Base-by-base conservation (phyloP, 2,329 filamentous ascomycete genomes). In the Myriosclerotinia duriaeana region DNA sequence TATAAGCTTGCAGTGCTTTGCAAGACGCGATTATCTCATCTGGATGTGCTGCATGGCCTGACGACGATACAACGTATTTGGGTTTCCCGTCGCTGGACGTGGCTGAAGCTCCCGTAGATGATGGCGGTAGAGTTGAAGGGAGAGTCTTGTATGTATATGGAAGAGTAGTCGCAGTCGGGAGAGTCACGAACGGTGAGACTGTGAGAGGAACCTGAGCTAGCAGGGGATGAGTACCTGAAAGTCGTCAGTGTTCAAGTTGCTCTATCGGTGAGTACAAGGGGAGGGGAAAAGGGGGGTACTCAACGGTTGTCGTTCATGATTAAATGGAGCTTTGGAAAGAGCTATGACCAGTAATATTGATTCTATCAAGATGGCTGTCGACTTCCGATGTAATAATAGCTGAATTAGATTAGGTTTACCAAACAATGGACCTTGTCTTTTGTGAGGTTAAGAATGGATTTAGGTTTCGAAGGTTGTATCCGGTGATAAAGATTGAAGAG, bases 111-210 rank as follows among this genome's bases (percentile, higher is more conserved):
- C 84, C 83, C 9, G 87, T 85, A 44, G 87, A 83, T 1, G 91
- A 90, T 1, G 87, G 87, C 0, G 95, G 94, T 0, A 98, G 86
- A 2, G 92, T 90, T 0, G 92, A 94, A 0, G 94, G 92, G 76
- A 98, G 89, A 14, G 88, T 85, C 77, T 93, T 94, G 84, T 97
- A 98, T 72, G 92, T 96, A 81, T 98, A 98, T 34, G 95, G 94
- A 9, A 99, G 87, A 0, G 93, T 97, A 26, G 93, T 91, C 36
- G 94, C 90, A 40, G 91, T 89, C 14, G 95, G 95, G 42, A 99
- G 89, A 68, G 89, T 90, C 74, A 98, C 87, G 81, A 97, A 97
- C 36, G 95, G 95, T 3, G 94, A 97, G 54, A 98, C 93, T 60
- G 93, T 96, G 65, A 99, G 82, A 40, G 95, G 93, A 52, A 98